A percentile compares a stretch with the other conserved stretches of the same genome.
Conservation (phyloP, 2,329 filamentous ascomycete species). For the Podosphaera leucotricha region DNA sequence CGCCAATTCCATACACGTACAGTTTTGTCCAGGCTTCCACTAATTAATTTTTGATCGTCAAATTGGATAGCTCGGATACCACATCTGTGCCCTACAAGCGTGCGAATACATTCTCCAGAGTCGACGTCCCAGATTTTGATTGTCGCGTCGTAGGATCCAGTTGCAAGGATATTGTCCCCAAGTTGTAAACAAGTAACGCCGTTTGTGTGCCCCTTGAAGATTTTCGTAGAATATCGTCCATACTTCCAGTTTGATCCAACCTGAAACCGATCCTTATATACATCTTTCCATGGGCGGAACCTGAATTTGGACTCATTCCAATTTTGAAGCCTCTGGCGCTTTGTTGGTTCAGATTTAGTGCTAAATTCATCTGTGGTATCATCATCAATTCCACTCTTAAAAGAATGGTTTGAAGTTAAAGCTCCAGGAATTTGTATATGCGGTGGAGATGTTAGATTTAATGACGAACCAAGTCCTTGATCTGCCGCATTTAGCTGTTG, state of each 20-base stretch:
- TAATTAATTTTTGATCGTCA: constrained; percentile 76
- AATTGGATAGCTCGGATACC: constrained; percentile 83
- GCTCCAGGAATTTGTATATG: too few species aligned
- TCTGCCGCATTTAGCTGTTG: constrained; percentile 47
- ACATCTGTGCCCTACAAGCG: constrained; percentile 55
- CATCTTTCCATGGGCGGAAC: constrained; percentile 74
- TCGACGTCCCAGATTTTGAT: constrained; percentile 94
- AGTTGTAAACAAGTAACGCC: constrained; percentile 49
- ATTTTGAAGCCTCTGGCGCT: constrained; percentile 9
- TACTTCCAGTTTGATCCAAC: constrained; percentile 97
- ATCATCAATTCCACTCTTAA: constrained; percentile 10
- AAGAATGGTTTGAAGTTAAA: constrained; percentile 4
- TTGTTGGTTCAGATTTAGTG: constrained; percentile 5
- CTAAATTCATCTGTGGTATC: constrained; percentile 5
- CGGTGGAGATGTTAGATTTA: neutral
- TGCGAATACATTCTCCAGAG: constrained; percentile 67
- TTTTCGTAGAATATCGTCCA: constrained; percentile 62
- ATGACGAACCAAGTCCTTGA: constrained; percentile 25
- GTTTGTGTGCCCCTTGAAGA: constrained; percentile 71
- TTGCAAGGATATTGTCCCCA: constrained; percentile 74
- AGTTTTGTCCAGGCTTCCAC: constrained; percentile 66
- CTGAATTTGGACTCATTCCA: constrained; percentile 19
- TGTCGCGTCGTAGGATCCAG: constrained; percentile 82
- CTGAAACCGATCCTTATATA: constrained; percentile 87
- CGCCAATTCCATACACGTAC: constrained; percentile 95